Evolutionary conservation across 495 filamentous ascomycete genomes (phyloP).

Genomic region (Xylaria curta): DNA sequence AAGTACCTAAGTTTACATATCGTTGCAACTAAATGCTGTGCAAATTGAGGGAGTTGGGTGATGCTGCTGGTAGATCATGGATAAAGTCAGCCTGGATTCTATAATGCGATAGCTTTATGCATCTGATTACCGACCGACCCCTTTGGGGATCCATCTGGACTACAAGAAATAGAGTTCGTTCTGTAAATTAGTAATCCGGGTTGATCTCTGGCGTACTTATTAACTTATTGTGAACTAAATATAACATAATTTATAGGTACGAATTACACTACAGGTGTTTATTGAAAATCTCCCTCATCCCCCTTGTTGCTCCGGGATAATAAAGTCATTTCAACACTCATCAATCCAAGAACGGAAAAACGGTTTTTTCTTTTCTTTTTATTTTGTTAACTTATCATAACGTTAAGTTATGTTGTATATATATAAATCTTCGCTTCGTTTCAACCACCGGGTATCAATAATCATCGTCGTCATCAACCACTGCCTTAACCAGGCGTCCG

Average conservation of each 20-base stretch:
- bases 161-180: too few species aligned
- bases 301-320: too few species aligned
- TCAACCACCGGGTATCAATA: slow-evolving; percentile 7
- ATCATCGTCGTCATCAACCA: not conserved
- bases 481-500: not conserved
- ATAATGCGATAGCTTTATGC: not conserved
- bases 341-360: not conserved
- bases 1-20: slow-evolving; percentile 10
- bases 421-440: not conserved
- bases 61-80: too few species aligned
- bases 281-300: too few species aligned
- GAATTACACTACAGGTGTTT: too few species aligned
- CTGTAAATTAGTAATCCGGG: not conserved
- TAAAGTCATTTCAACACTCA: not conserved
- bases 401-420: not conserved
- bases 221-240: too few species aligned
- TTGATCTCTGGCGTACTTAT: too few species aligned
- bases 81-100: not conserved
- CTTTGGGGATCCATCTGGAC: too few species aligned
- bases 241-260: too few species aligned
- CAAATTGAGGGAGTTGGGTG: too few species aligned
- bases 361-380: slow-evolving; percentile 4
- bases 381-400: not conserved
- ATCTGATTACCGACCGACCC: not conserved
- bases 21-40: not conserved